A percentile compares a stretch with the other conserved stretches of the same genome.
Evolutionary conservation across 2,329 filamentous ascomycete genomes (phyloP).

Genomic region (Fonsecaea pedrosoi): DNA sequence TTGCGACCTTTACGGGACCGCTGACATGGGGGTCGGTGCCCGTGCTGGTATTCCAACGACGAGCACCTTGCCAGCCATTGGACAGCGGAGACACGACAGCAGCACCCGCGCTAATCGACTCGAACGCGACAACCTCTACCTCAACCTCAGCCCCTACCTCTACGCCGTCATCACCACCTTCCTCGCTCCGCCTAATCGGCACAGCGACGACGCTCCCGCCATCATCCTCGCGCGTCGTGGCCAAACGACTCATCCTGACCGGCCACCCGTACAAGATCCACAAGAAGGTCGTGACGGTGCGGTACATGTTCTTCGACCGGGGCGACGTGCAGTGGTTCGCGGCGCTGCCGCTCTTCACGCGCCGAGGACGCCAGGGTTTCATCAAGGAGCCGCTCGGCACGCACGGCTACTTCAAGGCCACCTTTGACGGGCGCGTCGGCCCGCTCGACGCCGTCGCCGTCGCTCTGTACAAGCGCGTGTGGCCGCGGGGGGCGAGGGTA

Average conservation of each 20-base stretch:
- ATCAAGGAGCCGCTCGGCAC: slow-evolving; percentile 95
- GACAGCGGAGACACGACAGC: not conserved
- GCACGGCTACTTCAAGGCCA: slow-evolving; percentile 99
- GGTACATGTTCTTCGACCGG: slow-evolving; percentile 99
- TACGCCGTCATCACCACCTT: slow-evolving; percentile 51
- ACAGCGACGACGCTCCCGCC: slow-evolving; percentile 87
- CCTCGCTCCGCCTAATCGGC: slow-evolving; percentile 74
- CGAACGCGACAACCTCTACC: slow-evolving; percentile 47
- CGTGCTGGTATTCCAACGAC: slow-evolving; percentile 78
- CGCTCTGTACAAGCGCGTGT: slow-evolving; percentile 84
- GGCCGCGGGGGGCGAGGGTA: slow-evolving; percentile 70
- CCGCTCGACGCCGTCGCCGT: slow-evolving; percentile 93
- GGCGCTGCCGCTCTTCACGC: slow-evolving; percentile 92
- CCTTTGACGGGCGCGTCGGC: slow-evolving; percentile 94
- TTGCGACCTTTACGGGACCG: slow-evolving; percentile 88
- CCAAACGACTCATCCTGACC: slow-evolving; percentile 91
- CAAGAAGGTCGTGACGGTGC: slow-evolving; percentile 93
- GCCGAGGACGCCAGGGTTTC: slow-evolving; percentile 82
- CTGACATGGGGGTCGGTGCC: slow-evolving; percentile 93
- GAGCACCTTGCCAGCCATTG: not conserved
- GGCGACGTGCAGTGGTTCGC: slow-evolving; percentile 98
- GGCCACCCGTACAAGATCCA: slow-evolving; percentile 99
- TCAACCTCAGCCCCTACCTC: slow-evolving; percentile 50
- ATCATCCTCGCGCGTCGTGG: slow-evolving; percentile 76
- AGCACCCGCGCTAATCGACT: slow-evolving; percentile 45